These are phyloP conservation scores for Botrytis elliptica DNA, from an alignment of 2,329 filamentous ascomycete species.

Conservation along the genomic window DNA sequence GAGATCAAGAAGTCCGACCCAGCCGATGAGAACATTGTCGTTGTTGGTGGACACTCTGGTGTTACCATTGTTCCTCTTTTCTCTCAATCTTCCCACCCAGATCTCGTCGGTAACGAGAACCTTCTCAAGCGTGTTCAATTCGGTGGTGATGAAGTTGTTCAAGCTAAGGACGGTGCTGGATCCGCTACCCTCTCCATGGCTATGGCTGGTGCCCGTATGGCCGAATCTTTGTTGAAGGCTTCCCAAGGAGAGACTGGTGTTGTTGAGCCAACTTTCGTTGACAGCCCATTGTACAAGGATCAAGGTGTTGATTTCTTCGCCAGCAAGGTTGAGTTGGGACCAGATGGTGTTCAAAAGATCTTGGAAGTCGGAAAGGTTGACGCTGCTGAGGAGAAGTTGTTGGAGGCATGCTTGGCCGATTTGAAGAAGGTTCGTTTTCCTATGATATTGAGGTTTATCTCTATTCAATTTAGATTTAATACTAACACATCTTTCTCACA, in stretches of 20 bases:
- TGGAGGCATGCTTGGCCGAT: slow-evolving; percentile 80
- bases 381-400: slow-evolving; percentile 81
- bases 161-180: slow-evolving; percentile 97
- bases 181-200: slow-evolving; percentile 99
- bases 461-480: slow-evolving; percentile 77
- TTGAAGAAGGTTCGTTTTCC: slow-evolving; percentile 59
- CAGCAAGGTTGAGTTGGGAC: slow-evolving; percentile 91
- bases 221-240: slow-evolving; percentile 91
- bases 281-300: slow-evolving; percentile 97
- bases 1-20: slow-evolving; percentile 91
- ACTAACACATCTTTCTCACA: slow-evolving; percentile 93
- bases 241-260: slow-evolving; percentile 92
- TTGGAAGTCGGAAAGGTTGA: slow-evolving; percentile 81
- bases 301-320: slow-evolving; percentile 97
- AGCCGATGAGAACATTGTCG: slow-evolving; percentile 88
- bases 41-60: slow-evolving; percentile 95
- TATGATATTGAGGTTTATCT: not conserved
- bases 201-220: slow-evolving; percentile 81
- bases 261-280: slow-evolving; percentile 93
- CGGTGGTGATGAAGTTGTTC: slow-evolving; percentile 97
- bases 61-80: slow-evolving; percentile 98
- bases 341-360: slow-evolving; percentile 94
- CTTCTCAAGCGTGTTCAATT: slow-evolving; percentile 92
- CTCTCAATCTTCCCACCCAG: slow-evolving; percentile 85
- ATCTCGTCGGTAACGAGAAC: slow-evolving; percentile 73